These are phyloP conservation scores for Sequoia sempervirens DNA, from an alignment of 75 land plant species.

Conservation along the genomic window DNA sequence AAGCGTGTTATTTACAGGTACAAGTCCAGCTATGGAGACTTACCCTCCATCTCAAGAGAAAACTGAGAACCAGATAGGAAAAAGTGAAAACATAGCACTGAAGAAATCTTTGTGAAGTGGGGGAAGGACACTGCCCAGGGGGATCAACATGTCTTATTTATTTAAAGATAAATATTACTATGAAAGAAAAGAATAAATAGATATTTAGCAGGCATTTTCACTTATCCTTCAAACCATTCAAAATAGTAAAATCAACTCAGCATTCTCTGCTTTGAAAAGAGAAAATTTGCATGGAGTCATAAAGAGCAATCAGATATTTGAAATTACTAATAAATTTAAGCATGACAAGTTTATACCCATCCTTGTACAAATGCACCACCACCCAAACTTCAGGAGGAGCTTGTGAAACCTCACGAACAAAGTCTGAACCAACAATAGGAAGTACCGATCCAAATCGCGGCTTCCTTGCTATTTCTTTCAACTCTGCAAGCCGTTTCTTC, in stretches of 20 bases:
- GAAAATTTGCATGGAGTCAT: neutral
- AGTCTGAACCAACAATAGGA: constrained; percentile 78
- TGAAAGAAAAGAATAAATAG: neutral
- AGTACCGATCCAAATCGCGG: constrained; percentile 75
- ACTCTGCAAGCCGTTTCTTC: constrained; percentile 83
- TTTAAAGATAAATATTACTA: neutral
- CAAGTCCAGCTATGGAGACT: neutral
- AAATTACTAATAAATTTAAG: neutral
- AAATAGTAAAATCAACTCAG: neutral
- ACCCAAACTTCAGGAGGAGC: constrained; percentile 96
- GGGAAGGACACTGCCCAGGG: neutral
- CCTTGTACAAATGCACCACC: constrained; percentile 84
- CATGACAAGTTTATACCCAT: constrained; percentile 53
- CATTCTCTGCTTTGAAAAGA: neutral
- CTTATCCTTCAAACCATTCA: neutral
- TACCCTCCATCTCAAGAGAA: neutral
- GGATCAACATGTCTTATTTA: neutral
- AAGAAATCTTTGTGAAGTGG: neutral
- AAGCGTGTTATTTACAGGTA: neutral
- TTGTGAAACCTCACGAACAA: constrained; percentile 88
- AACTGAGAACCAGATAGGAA: neutral
- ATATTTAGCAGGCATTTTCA: neutral
- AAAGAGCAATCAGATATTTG: neutral
- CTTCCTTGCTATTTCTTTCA: constrained; percentile 60
- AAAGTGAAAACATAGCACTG: neutral